Evolutionary conservation across 139 green algal species (phyloP), one percentile per base, ranked within the genome.

Genomic region (Coelastrella sp.): DNA sequence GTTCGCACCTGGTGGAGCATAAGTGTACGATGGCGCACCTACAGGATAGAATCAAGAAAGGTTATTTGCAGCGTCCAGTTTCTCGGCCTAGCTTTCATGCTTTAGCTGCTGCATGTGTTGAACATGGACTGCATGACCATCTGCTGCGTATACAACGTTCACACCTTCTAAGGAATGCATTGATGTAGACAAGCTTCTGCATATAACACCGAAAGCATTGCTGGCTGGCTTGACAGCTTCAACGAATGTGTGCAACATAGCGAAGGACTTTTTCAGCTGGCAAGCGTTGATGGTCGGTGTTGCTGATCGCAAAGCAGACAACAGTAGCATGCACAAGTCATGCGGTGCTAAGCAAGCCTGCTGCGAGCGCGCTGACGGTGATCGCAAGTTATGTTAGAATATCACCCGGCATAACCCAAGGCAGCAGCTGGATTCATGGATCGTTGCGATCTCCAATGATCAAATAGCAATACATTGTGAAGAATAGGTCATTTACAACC

Each of bases 1-100:
- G 17, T 60, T 63, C 81, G 24, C 25, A 87, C 81, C 81, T 76
- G 81, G 81, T 76, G 81, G 81, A 25, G 61, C 70, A 68, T 87
- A 87, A 7, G 81, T 87, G 61, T 87, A 87, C 4, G 24, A 27
- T 24, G 81, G 81, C 9, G 81, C 60, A 63, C 81, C 81, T 87
- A 25, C 61, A 75, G 24, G n/a, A 80, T 49, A 3, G 3, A 49
- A 49, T 49, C 35, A 3, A 49, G 35, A 49, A 49, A 49, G 35
- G 3, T 49, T 49, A 49, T 49, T 49, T 49, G 35, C 35, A 49
- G 35, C 3, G 35, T 49, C 35, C 35, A 3, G 35, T 49, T 49
- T 49, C 35, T 49, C 35, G 35, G 35, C 35, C 35, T 49, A 49
- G 35, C 35, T 49, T 49, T 49, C 35, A 49, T 49, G 35, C 35